Conservation (phyloP, 2,329 filamentous ascomycete species). For the Grosmannia serpens region DNA sequence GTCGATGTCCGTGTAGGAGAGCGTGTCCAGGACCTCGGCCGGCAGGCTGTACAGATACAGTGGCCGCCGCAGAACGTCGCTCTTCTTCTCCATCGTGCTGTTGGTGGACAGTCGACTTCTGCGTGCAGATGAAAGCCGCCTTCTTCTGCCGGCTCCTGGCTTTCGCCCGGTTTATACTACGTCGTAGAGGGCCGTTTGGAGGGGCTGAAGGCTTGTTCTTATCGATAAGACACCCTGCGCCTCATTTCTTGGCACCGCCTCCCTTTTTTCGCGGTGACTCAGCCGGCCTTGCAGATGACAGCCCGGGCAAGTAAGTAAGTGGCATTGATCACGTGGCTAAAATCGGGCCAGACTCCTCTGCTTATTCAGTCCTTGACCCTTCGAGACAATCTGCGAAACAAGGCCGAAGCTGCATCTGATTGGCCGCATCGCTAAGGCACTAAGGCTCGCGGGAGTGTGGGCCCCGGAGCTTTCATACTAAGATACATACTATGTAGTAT, state of each 20-base stretch:
- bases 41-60: constrained; percentile 70
- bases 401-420: neutral
- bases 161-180: neutral
- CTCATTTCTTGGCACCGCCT: neutral
- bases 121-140: too few relatives aligned
- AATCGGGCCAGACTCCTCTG: too few relatives aligned
- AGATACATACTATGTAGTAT: too few relatives aligned
- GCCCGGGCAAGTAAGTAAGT: too few relatives aligned
- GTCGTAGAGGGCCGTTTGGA: neutral
- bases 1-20: constrained; percentile 44
- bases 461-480: neutral
- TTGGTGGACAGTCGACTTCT: too few relatives aligned
- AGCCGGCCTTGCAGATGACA: neutral
- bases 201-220: neutral
- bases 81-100: constrained; percentile 13
- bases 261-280: neutral
- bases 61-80: constrained; percentile 37
- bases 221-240: neutral
- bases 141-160: too few relatives aligned
- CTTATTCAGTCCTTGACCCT: neutral
- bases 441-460: neutral
- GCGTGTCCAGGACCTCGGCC: constrained; percentile 55
- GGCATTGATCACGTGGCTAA: too few relatives aligned
- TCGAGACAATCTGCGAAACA: neutral
- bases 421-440: neutral